phyloP scores from a whole-genome alignment of 495 filamentous ascomycete genomes.

The Cudoniella acicularis region DNA sequence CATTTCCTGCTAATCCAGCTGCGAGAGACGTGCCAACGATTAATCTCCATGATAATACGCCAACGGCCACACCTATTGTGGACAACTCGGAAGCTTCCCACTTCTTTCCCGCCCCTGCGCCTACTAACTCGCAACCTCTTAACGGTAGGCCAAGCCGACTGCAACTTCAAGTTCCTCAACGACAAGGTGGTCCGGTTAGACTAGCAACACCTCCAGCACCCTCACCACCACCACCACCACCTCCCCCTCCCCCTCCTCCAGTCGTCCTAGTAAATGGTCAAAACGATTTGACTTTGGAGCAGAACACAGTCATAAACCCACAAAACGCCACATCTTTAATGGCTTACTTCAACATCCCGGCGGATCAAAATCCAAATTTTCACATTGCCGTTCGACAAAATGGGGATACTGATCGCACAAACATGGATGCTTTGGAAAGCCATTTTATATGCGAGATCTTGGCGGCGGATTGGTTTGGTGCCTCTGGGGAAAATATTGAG shows the following conservation, averaged over 20 bases:
- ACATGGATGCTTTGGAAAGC: conserved; percentile 42
- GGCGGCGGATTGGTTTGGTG: conserved; percentile 40
- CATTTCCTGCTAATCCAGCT: conserved; percentile 72
- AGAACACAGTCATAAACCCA: not conserved
- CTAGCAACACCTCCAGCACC: conserved; percentile 66
- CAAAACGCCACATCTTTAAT: conserved; percentile 17
- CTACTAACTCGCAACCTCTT: conserved; percentile 21
- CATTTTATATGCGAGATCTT: conserved; percentile 41
- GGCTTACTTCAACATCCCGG: conserved; percentile 20
- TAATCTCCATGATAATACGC: conserved; percentile 27
- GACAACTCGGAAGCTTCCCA: conserved; percentile 26
- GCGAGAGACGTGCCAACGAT: conserved; percentile 29
- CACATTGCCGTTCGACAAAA: conserved; percentile 23
- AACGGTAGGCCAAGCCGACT: conserved; percentile 47
- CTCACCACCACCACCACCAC: conserved; percentile 15
- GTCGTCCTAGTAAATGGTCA: conserved; percentile 52
- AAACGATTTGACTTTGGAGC: conserved; percentile 4
- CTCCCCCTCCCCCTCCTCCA: conserved; percentile 44
- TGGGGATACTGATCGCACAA: conserved; percentile 36
- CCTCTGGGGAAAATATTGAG: conserved; percentile 29
- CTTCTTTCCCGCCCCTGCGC: conserved; percentile 28
- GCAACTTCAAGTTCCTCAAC: conserved; percentile 77
- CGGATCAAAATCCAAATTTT: conserved; percentile 13
- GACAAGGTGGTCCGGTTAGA: conserved; percentile 67
- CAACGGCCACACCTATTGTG: conserved; percentile 30